Evolutionary conservation across 192 early-diverging fungal species (phyloP), one percentile per base, ranked within the genome.

Genomic region (Coemansia sp.): DNA sequence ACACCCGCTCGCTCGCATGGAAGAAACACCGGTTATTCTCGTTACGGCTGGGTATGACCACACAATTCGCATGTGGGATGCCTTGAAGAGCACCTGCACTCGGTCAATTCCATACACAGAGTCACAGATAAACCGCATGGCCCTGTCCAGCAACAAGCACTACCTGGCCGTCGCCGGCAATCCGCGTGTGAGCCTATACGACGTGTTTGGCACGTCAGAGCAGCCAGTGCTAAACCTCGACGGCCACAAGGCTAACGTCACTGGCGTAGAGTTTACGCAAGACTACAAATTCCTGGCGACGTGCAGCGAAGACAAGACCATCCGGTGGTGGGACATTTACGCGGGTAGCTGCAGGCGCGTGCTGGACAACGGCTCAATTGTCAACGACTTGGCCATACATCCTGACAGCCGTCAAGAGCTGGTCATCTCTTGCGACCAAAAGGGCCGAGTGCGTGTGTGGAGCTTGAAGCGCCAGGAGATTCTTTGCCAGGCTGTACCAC

Each of bases 61-160:
- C 64, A 75, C 76, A 56, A 78, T 83, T 50, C 73, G 76, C 33
- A 78, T 83, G 81, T 83, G 81, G 81, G 81, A 83, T 64, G 81
- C 81, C 42, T 72, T 75, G 34, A 83, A 83, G 47, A 78, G 76
- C 68, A 73, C 75, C 31, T 83, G 81, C 59, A 83, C 72, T 13
- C 75, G 76, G 48, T 69, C 72, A 13, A 83, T 83, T 72, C 72
- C 65, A 13, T 78, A 75, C 69, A 83, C 73, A 50, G 81, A 83
- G 38, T 72, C 75, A 26, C 76, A 83, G 62, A 69, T 83, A 65
- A 83, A 83, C 52, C 72, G 81, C 60, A 78, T 83, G 76, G 73
- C 81, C 25, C 66, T 83, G 42, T 78, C 75, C n/a, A 72, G 67
- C 64, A 62, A 77, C 65, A 77, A 78, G 55, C 76, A 76, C 64